These are phyloP conservation scores for Xerocomus amazonicus DNA, from an alignment of 1,284 basidiomycete species.

Conservation along the genomic window DNA sequence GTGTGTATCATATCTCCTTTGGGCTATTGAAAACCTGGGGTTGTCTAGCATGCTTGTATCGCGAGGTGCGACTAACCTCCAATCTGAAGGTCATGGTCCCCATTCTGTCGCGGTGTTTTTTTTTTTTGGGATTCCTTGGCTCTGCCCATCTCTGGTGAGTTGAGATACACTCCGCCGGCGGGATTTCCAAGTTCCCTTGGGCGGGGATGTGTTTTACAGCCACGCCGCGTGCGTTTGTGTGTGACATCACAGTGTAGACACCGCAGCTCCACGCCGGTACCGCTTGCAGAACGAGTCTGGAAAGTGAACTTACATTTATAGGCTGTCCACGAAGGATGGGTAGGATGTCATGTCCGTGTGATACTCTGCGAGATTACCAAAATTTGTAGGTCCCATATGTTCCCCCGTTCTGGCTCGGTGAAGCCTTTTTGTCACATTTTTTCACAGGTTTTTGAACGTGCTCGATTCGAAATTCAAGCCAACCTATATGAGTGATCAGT, in stretches of 20 bases:
- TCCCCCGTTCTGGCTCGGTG: not conserved
- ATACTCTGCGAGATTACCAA: slow-evolving; percentile 9
- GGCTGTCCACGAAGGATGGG: slow-evolving; percentile 14
- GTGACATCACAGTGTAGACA: not conserved
- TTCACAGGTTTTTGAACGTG: not conserved
- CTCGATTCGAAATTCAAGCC: slow-evolving; percentile 7
- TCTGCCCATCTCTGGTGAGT: not conserved
- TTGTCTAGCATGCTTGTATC: slow-evolving; percentile 16
- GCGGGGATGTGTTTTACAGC: slow-evolving; percentile 5
- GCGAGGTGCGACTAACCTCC: slow-evolving; percentile 17
- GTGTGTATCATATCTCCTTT: slow-evolving; percentile 23
- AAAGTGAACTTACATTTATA: slow-evolving; percentile 18
- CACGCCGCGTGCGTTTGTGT: not conserved
- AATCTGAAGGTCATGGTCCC: not conserved
- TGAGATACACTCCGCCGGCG: not conserved
- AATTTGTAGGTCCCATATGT: slow-evolving; percentile 7
- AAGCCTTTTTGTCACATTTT: slow-evolving; percentile 2
- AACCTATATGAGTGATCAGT: not conserved
- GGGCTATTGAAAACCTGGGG: slow-evolving; percentile 14
- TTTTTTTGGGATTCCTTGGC: slow-evolving; percentile 1
- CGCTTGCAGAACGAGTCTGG: slow-evolving; percentile 20
- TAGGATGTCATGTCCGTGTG: slow-evolving; percentile 31
- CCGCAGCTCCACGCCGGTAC: slow-evolving; percentile 22
- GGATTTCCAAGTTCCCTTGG: slow-evolving; percentile 6
- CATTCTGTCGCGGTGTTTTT: not conserved